A percentile compares a stretch with the other conserved stretches of the same genome.
Conservation (phyloP, 768 basidiomycete species). For the Kwoniella dejecticola region DNA sequence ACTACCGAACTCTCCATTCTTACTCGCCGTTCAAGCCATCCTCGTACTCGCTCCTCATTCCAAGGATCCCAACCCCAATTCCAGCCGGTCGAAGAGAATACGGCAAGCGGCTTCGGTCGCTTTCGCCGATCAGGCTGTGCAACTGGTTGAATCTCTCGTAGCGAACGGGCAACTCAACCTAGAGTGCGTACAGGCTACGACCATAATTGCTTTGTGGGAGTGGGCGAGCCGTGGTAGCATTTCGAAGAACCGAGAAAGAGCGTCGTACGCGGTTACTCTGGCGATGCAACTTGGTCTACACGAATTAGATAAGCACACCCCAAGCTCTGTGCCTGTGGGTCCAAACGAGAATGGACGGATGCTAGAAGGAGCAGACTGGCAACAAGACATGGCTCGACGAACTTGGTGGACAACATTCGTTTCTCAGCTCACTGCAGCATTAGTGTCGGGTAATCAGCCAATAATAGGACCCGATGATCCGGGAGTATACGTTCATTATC, state of each 20-base stretch:
- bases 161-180: slow-evolving; percentile 21
- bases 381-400: slow-evolving; percentile 49
- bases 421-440: slow-evolving; percentile 38
- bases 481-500: slow-evolving; percentile 47
- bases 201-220: slow-evolving; percentile 51
- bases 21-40: slow-evolving; percentile 50
- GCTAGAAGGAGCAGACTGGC: slow-evolving; percentile 49
- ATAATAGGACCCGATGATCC: slow-evolving; percentile 48
- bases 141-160: slow-evolving; percentile 34
- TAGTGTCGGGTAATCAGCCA: slow-evolving; percentile 44
- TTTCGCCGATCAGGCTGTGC: slow-evolving; percentile 35
- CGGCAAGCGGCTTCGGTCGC: slow-evolving; percentile 35
- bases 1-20: slow-evolving; percentile 47
- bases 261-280: slow-evolving; percentile 40
- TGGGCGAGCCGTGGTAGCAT: slow-evolving; percentile 45
- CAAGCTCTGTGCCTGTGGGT: background rate
- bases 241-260: slow-evolving; percentile 29
- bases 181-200: slow-evolving; percentile 50
- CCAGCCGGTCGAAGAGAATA: slow-evolving; percentile 41
- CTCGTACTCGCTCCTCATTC: slow-evolving; percentile 47
- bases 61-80: slow-evolving; percentile 42
- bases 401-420: slow-evolving; percentile 53
- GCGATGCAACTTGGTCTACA: slow-evolving; percentile 53
- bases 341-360: slow-evolving; percentile 18
- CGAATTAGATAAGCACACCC: slow-evolving; percentile 40